Base-by-base conservation (phyloP, 371 early-diverging fungal genomes). In the Rhizopus sp. region DNA sequence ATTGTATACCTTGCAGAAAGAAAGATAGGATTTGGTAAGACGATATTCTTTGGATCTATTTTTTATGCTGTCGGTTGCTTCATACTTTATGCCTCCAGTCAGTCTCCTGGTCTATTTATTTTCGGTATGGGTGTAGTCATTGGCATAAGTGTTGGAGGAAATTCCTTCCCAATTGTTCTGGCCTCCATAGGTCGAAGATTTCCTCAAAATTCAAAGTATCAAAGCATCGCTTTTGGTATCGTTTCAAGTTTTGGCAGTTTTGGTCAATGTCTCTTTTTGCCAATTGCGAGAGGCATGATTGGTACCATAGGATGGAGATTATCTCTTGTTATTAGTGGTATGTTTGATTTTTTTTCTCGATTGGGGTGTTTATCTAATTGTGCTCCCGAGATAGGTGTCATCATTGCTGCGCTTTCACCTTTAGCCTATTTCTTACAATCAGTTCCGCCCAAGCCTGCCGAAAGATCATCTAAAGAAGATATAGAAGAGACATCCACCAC, bases 221-320 rank as follows among this genome's bases (percentile, higher is more conserved):
- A 70, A 47, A 61, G 56, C 4, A 53, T 70, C 29, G 68, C 70
- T 0, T 73, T 73, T 50, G 74, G 74, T n/a, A 57, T 73, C 7
- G 70, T 73, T 0, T 68, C 68, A 6, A 56, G 60, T 29, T 68
- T 70, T 49, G 74, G 70, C 6, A 73, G 74, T 54, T 54, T 73
- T 34, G 74, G 74, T 4, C 74, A 73, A 50, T 62, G 62, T 17
- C 57, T 60, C 29, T 73, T 68, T 29, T 63, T 73, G 12, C 74
- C 74, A 5, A 64, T 73, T 15, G 55, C 68, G 6, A 63, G 60
- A 51, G 63, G 40, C 12, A 50, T 70, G 62, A 55, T 70, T 10
- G 45, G 31, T 0, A 29, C 45, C 0, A 51, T 73, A 37, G 74
- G 74, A 7, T 73, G 74, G 74, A 42, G 53, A 32, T 48, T 51